Evolutionary conservation across 257 asterid species (phyloP), one percentile per base, ranked within the genome.

Genomic region (Anisodus acutangulus): DNA sequence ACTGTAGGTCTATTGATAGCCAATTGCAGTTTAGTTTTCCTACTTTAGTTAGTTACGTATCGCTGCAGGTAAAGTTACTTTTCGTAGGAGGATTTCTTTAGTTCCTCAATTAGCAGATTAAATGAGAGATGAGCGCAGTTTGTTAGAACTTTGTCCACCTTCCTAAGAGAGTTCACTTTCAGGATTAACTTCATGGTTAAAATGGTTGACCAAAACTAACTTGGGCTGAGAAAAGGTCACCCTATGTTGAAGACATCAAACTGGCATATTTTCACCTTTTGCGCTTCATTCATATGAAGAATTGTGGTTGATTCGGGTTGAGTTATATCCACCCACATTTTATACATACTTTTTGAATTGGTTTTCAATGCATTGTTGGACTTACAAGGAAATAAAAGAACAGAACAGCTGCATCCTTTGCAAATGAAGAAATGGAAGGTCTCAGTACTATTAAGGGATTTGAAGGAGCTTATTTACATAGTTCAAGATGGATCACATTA

Each of bases 1-100:
- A 49, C 37, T 47, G 60, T 71, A 11, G 80, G 80, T 47, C 80
- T 49, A 19, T 72, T 9, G 37, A 47, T 72, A 47, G 80, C 43
- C 41, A 74, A 60, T 74, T 74, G 12, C 60, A 22, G 60, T 74
- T 72, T 22, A n/a, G 80, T 74, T 74, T 74, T 74, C 80, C 80
- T 74, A 49, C 60, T 19, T 74, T 45, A 72, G 59, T 31, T 31
- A 31, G 1, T 41, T 41, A 47, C 37, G 22, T 16, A 19, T 1
- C 19, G 22, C 4, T 74, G 80, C 43, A 47, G 17, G 39, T 74
- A 19, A 19, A 74, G 43, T 49, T 74, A 22, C 19, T 74, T 35
- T 45, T 71, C 9, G 39, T 2, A 11, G 17, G 79, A 45, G 6
- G 9, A 71, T 45, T 72, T 6, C 59, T 72, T 72, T 72, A 72